phyloP scores from a whole-genome alignment of 164 flowering plant genomes.

The Chimonanthus salicifolius region DNA sequence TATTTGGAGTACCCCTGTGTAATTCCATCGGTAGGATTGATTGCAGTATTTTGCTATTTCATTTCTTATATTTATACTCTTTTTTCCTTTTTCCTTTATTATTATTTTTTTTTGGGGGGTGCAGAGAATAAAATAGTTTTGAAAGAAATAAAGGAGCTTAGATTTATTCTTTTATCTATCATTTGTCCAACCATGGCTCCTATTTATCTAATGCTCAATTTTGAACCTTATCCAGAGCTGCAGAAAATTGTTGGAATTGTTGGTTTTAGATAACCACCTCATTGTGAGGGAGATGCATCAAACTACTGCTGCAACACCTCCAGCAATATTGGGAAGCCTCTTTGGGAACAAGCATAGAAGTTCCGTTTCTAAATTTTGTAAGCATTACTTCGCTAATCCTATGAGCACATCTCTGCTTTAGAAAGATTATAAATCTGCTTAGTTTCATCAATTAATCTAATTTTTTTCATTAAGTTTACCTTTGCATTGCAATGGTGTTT shows the following conservation, averaged over 20 bases:
- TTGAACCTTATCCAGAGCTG: conserved; percentile 53
- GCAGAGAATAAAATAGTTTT: too few relatives aligned
- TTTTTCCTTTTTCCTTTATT: neutral
- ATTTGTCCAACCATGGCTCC: too few relatives aligned
- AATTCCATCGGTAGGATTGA: neutral
- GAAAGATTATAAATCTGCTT: neutral
- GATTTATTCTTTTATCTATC: too few relatives aligned
- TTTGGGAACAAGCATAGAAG: conserved; percentile 27
- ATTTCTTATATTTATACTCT: neutral
- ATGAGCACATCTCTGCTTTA: conserved; percentile 47
- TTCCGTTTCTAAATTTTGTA: conserved; percentile 32
- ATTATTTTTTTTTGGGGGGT: neutral
- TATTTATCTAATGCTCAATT: conserved; percentile 1
- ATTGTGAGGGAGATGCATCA: conserved; percentile 67
- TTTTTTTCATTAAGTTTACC: neutral
- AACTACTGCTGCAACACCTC: conserved; percentile 38
- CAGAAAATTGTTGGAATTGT: conserved; percentile 59
- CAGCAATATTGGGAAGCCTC: conserved; percentile 41
- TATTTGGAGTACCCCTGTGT: neutral
- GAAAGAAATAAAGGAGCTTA: too few relatives aligned
- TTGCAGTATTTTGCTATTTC: neutral
- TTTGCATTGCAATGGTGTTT: neutral
- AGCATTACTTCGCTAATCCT: conserved; percentile 87
- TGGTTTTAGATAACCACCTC: conserved; percentile 73
- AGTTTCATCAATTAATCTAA: neutral